Conservation (phyloP, 1,139 yeast genomes). For the Yamadazyma aaseri region DNA sequence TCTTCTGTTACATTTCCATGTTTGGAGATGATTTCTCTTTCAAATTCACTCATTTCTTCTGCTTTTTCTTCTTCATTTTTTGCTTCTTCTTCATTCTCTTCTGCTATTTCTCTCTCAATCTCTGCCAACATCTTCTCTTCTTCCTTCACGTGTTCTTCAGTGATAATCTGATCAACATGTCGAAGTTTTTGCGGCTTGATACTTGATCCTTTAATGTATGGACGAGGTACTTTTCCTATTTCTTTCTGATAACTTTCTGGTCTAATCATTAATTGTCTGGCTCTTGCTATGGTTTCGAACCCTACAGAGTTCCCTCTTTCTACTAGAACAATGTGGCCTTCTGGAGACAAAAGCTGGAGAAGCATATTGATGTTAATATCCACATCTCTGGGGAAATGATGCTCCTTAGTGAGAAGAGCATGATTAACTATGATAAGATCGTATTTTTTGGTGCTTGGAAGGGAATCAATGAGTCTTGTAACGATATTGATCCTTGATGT, state of each 20-base stretch:
- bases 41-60: slow-evolving; percentile 16
- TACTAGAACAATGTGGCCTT: slow-evolving; percentile 72
- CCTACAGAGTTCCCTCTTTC: slow-evolving; percentile 93
- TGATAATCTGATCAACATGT: slow-evolving; percentile 35
- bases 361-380: slow-evolving; percentile 67
- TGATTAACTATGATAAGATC: slow-evolving; percentile 87
- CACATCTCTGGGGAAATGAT: slow-evolving; percentile 67
- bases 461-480: slow-evolving; percentile 51
- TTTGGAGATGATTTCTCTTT: slow-evolving; percentile 25
- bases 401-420: slow-evolving; percentile 62
- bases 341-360: slow-evolving; percentile 63
- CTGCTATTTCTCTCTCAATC: slow-evolving; percentile 21
- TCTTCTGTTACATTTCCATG: slow-evolving; percentile 43
- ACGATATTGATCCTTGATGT: slow-evolving; percentile 52
- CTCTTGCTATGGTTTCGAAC: slow-evolving; percentile 84
- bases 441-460: slow-evolving; percentile 53
- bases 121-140: slow-evolving; percentile 32
- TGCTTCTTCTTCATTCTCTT: slow-evolving; percentile 7
- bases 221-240: slow-evolving; percentile 67
- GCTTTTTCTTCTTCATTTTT: slow-evolving; percentile 3
- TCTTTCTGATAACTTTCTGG: slow-evolving; percentile 67
- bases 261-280: slow-evolving; percentile 82
- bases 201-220: slow-evolving; percentile 57
- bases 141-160: slow-evolving; percentile 31
- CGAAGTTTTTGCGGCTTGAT: slow-evolving; percentile 40